Conservation (phyloP, 164 flowering plant species). For the Aristolochia californica region DNA sequence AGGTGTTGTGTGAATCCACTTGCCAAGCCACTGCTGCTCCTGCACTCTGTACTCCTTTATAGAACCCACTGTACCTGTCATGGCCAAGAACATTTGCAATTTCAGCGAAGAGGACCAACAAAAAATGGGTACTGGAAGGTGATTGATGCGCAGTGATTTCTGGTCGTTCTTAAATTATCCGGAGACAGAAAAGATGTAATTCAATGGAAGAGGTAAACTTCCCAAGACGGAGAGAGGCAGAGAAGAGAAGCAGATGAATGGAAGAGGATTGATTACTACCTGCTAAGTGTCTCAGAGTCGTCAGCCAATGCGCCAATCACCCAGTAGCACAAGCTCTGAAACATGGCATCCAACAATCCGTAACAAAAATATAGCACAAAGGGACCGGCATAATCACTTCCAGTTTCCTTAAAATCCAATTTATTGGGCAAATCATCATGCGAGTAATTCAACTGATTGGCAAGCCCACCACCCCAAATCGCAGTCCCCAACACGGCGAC, state of each 20-base stretch:
- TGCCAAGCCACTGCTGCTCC: slow-evolving; percentile 98
- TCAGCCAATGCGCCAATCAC: slow-evolving; percentile 85
- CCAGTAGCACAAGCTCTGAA: slow-evolving; percentile 90
- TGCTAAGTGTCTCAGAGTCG: slow-evolving; percentile 89
- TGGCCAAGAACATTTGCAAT: background rate
- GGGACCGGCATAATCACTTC: slow-evolving; percentile 59
- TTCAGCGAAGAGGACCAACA: background rate
- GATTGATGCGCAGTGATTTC: background rate
- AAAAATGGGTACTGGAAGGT: background rate
- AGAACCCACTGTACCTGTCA: slow-evolving; percentile 77
- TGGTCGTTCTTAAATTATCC: too few relatives aligned
- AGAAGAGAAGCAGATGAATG: background rate
- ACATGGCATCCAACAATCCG: slow-evolving; percentile 90
- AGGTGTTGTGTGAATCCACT: slow-evolving; percentile 45
- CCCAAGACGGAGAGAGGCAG: too few relatives aligned
- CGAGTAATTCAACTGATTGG: slow-evolving; percentile 53
- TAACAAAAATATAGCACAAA: slow-evolving; percentile 73
- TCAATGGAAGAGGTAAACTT: too few relatives aligned
- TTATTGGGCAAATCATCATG: slow-evolving; percentile 17
- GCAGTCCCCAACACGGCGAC: slow-evolving; percentile 54
- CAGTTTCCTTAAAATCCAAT: slow-evolving; percentile 72
- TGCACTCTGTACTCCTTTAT: slow-evolving; percentile 94
- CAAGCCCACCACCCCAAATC: slow-evolving; percentile 89
- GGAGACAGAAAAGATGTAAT: background rate
- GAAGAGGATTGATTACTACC: slow-evolving; percentile 25